Percentiles rank a stretch among this genome's conserved stretches.
Conservation (phyloP, 306 rosid genomes). For the Prosopis cineraria region DNA sequence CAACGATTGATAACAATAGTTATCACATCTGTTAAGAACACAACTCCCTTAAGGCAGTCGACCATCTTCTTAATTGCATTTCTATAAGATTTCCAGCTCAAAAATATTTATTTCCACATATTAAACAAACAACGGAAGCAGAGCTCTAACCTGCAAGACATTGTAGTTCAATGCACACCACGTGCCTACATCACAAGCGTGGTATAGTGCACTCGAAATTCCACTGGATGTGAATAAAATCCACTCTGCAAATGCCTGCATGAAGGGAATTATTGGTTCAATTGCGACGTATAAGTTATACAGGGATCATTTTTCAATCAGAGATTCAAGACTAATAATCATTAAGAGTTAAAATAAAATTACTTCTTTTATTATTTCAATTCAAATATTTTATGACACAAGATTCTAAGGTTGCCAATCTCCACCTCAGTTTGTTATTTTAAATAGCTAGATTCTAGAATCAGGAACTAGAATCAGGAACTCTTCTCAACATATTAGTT, state of each 20-base stretch:
- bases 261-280: conserved; percentile 27
- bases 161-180: conserved; percentile 79
- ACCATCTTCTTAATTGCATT: conserved; percentile 3
- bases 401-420: conserved; percentile 3
- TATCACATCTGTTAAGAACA: not conserved
- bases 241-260: conserved; percentile 95
- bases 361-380: not conserved
- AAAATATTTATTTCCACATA: not conserved
- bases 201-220: conserved; percentile 83
- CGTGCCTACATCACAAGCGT: conserved; percentile 97
- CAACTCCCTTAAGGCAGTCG: not conserved
- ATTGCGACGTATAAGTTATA: conserved; percentile 15
- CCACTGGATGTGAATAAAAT: conserved; percentile 84
- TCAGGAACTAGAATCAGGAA: not conserved
- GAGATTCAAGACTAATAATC: not conserved
- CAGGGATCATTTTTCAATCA: conserved; percentile 11
- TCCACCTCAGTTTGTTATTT: not conserved
- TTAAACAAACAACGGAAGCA: conserved; percentile 26
- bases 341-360: not conserved
- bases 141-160: conserved; percentile 72
- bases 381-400: not conserved
- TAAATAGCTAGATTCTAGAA: not conserved
- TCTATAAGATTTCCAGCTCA: conserved; percentile 11
- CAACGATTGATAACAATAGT: not conserved
- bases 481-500: not conserved